Evolutionary conservation across 805 yeast species (phyloP), one percentile per base, ranked within the genome.

Genomic region (Metschnikowia bowlesiae): DNA sequence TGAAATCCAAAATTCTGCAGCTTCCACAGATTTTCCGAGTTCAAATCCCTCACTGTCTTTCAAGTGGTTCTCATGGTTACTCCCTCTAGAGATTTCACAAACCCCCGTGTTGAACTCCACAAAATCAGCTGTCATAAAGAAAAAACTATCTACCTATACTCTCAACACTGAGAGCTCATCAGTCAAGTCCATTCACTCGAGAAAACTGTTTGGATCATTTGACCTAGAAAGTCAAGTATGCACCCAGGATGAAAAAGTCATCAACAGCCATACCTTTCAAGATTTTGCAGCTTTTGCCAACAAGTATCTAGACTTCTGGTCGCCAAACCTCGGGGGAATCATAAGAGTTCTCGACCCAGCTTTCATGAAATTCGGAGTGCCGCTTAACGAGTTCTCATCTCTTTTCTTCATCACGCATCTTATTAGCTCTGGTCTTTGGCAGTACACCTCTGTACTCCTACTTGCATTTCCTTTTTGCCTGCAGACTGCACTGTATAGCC

Each of bases 221-320:
- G 64, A 62, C 36, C 46, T 60, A 18, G 67, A 63, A 40, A 49
- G 42, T 22, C 54, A 49, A 35, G 11, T 16, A 29, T 8, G n/a
- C 14, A 6, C 6, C 9, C 16, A 8, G 39, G 39, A 18, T 54
- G 58, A 48, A 35, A 52, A 46, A 49, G 39, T 39, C 56, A 56
- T 38, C 13, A 54, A 54, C 30, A 57, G 60, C 35, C 67, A 66
- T 49, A 57, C 58, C 32, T 65, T 56, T 50, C 58, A 57, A 44
- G 52, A 59, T 10, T 56, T 63, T 40, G 64, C 62, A 6, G 50
- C 56, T 14, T 59, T 59, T 43, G 49, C 57, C 39, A 58, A 58
- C 52, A 39, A 46, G 26, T 56, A 42, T 39, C 52, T 58, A 18
- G 61, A 58, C 46, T 35, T 40, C 28, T 51, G 54, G 55, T 43